Percentiles rank a stretch among this genome's conserved stretches.
Evolutionary conservation across 2,329 filamentous ascomycete genomes (phyloP).

Genomic region (Plectosphaerella sp.): DNA sequence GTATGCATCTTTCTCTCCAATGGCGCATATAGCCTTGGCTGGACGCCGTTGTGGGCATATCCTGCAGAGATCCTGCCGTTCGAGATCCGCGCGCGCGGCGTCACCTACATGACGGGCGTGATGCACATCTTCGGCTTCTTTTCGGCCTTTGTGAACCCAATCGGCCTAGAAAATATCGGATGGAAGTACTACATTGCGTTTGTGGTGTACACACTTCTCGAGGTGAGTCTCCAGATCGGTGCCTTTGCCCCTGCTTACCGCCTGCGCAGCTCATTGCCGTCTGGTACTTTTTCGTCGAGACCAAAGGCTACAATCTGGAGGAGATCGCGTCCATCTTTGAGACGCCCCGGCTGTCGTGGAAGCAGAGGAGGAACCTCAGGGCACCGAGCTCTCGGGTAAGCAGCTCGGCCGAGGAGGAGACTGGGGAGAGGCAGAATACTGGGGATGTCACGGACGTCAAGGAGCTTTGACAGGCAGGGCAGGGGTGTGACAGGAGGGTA

Average conservation of each 20-base stretch:
- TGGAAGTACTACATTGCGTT: conserved; percentile 33
- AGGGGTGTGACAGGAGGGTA: too few relatives aligned
- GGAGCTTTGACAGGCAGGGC: neutral
- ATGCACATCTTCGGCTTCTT: conserved; percentile 26
- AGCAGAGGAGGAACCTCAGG: neutral
- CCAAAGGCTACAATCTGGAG: conserved; percentile 10
- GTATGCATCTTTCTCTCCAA: conserved; percentile 28
- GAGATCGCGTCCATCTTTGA: conserved; percentile 35
- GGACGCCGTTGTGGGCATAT: conserved; percentile 35
- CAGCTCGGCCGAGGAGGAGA: neutral
- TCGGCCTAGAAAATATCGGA: conserved; percentile 21
- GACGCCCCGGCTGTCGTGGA: conserved; percentile 3
- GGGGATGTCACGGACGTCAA: neutral
- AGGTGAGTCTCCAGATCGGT: neutral
- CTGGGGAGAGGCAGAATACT: neutral
- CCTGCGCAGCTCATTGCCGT: conserved; percentile 6
- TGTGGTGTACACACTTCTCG: conserved; percentile 14
- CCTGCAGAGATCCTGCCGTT: conserved; percentile 39
- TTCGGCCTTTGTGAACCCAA: conserved; percentile 36
- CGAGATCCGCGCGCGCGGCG: conserved; percentile 26
- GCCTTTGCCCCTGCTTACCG: neutral
- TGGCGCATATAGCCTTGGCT: conserved; percentile 28
- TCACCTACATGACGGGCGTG: conserved; percentile 18
- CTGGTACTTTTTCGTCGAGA: conserved; percentile 13
- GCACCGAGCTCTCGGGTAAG: neutral